These are phyloP conservation scores for Bjerkandera adusta DNA, from an alignment of 1,284 basidiomycete species.

Conservation along the genomic window DNA sequence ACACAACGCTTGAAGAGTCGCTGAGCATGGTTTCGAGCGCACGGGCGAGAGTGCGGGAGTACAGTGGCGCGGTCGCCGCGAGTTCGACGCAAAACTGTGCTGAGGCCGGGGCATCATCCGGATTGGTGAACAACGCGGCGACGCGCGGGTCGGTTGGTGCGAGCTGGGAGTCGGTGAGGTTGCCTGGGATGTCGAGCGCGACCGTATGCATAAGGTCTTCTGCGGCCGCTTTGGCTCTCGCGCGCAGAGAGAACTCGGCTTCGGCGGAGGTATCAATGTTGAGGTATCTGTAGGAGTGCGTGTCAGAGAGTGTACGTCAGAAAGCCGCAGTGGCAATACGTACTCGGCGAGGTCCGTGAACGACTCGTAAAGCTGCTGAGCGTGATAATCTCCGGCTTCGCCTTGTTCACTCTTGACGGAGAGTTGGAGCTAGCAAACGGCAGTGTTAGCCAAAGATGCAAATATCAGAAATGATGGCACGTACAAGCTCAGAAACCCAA, in stretches of 20 bases:
- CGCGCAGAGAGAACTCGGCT: constrained; percentile 45
- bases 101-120: not conserved
- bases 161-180: not conserved
- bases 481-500: constrained; percentile 48
- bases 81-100: constrained; percentile 7
- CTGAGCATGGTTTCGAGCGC: constrained; percentile 2
- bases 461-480: no score
- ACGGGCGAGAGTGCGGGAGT: constrained; percentile 6
- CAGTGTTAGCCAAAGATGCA: no score
- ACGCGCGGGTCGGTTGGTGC: not conserved
- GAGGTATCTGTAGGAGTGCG: constrained; percentile 44
- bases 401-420: no score
- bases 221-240: constrained; percentile 3
- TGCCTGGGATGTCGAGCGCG: not conserved
- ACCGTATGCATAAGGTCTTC: constrained; percentile 5
- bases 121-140: not conserved
- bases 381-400: no score
- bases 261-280: constrained; percentile 40
- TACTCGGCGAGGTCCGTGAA: constrained; percentile 11
- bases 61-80: constrained; percentile 11
- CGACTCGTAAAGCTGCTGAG: no score
- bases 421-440: no score
- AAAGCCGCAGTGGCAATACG: constrained; percentile 12
- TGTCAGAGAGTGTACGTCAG: constrained; percentile 25
- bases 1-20: not conserved